A percentile compares a stretch with the other conserved stretches of the same genome.
Conservation (phyloP, 1,284 basidiomycete genomes). For the Volvariella volvacea region DNA sequence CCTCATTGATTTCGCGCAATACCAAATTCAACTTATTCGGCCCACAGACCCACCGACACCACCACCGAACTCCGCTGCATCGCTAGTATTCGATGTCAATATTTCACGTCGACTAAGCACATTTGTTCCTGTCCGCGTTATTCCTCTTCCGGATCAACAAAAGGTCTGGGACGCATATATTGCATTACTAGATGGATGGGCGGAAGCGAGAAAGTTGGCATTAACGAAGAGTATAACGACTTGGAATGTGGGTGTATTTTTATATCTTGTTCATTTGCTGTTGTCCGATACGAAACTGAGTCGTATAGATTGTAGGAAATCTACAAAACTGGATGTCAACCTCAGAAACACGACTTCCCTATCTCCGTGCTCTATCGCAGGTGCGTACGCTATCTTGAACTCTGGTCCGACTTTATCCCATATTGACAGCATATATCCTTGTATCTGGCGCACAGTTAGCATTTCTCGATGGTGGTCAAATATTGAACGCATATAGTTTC, state of each 20-base stretch:
- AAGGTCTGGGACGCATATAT: conserved; percentile 49
- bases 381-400: no score
- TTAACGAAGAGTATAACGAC: conserved; percentile 37
- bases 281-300: neutral
- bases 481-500: conserved; percentile 45
- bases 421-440: conserved; percentile 2
- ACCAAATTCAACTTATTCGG: conserved; percentile 35
- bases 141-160: conserved; percentile 43
- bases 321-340: conserved; percentile 39
- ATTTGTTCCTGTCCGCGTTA: conserved; percentile 64
- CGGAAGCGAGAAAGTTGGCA: conserved; percentile 44
- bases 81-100: conserved; percentile 60
- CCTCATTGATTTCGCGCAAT: conserved; percentile 34
- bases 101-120: conserved; percentile 67
- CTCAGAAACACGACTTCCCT: conserved; percentile 37
- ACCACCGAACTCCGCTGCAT: conserved; percentile 39
- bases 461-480: conserved; percentile 50
- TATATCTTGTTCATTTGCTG: neutral
- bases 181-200: conserved; percentile 48
- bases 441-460: conserved; percentile 32
- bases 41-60: conserved; percentile 29
- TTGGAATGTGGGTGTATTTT: conserved; percentile 49
- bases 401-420: conserved; percentile 1
- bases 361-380: conserved; percentile 15
- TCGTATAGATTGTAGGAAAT: conserved; percentile 41